Evolutionary conservation across 257 asterid species (phyloP).

Genomic region (Craterostigma plantagineum): DNA sequence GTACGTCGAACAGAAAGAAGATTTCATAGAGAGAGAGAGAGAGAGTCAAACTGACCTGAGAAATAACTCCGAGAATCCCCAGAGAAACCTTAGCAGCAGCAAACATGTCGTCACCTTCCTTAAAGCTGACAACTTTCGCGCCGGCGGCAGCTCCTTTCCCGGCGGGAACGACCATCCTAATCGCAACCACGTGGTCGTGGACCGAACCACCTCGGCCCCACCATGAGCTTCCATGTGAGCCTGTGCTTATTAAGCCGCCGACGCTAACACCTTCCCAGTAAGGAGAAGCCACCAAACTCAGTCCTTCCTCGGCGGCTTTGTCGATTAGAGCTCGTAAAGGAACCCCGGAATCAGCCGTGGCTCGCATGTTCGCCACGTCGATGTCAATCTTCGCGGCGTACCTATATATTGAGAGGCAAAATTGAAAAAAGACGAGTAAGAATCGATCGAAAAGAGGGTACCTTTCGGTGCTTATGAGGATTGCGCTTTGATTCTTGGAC

Average conservation of each 20-base stretch:
- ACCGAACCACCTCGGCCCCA: constrained; percentile 75
- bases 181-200: constrained; percentile 54
- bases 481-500: constrained; percentile 5
- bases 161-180: constrained; percentile 30
- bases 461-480: constrained; percentile 57
- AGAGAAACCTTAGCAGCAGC: constrained; percentile 54
- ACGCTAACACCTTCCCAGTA: constrained; percentile 87
- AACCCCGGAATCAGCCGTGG: constrained; percentile 61
- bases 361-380: constrained; percentile 16
- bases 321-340: constrained; percentile 41
- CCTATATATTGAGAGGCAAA: no score
- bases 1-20: neutral
- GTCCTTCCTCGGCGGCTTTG: constrained; percentile 35
- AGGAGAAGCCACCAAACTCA: constrained; percentile 65
- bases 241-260: constrained; percentile 58
- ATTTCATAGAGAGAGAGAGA: neutral
- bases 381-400: constrained; percentile 20
- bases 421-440: no score
- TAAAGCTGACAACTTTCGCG: constrained; percentile 20
- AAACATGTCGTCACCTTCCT: constrained; percentile 17
- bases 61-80: constrained; percentile 62
- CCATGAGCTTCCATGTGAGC: constrained; percentile 95
- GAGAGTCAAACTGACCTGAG: constrained; percentile 60
- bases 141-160: constrained; percentile 20
- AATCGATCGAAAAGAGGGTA: no score